Conservation (phyloP, 495 filamentous ascomycete genomes). For the Xylaria intraflava region DNA sequence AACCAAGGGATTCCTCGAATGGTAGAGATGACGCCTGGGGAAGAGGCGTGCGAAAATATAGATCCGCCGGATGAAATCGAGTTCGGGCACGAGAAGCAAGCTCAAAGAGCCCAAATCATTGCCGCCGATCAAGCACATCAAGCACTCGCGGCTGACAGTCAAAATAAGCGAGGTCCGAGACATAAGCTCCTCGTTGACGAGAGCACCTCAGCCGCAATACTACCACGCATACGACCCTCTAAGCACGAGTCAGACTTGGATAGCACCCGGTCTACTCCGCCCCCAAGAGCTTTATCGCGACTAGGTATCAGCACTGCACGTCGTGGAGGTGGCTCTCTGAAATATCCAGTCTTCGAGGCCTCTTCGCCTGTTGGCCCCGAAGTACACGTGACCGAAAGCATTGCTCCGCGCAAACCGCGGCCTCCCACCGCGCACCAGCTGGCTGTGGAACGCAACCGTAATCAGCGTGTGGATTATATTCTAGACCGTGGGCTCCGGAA, state of each 20-base stretch:
- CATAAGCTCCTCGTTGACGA: constrained; percentile 40
- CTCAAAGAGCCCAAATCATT: constrained; percentile 71
- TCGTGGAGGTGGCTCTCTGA: constrained; percentile 42
- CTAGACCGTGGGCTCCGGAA: constrained; percentile 66
- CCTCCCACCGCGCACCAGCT: constrained; percentile 90
- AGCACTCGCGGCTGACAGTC: constrained; percentile 42
- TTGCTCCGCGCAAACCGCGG: constrained; percentile 50
- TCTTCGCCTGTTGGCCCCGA: constrained; percentile 42
- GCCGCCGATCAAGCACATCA: constrained; percentile 48
- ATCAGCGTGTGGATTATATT: constrained; percentile 79
- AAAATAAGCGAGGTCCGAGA: constrained; percentile 38
- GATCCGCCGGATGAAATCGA: constrained; percentile 78
- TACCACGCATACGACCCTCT: constrained; percentile 46
- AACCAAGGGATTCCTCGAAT: constrained; percentile 76
- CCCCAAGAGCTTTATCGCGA: constrained; percentile 42
- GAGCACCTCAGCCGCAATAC: constrained; percentile 51
- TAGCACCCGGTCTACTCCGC: constrained; percentile 52
- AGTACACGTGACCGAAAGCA: constrained; percentile 33
- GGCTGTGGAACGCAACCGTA: constrained; percentile 83
- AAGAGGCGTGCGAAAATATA: constrained; percentile 80
- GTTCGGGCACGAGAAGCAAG: constrained; percentile 79
- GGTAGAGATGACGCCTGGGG: constrained; percentile 65
- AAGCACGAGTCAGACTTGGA: constrained; percentile 55
- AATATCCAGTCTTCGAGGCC: constrained; percentile 44
- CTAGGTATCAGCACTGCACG: constrained; percentile 36